Conservation (phyloP, 345 rosid genomes). For the Capsella bursapastoris region DNA sequence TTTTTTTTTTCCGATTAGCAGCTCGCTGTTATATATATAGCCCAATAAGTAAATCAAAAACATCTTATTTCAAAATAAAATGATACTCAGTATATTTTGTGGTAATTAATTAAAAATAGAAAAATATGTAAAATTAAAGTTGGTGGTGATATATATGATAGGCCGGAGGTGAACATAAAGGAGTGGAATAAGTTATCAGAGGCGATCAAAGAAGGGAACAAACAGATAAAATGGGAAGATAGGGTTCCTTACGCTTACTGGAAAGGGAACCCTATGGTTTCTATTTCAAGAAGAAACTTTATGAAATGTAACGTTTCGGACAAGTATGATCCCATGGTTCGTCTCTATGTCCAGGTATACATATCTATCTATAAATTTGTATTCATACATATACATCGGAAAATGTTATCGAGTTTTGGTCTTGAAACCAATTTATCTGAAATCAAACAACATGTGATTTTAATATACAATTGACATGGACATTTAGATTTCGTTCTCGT, state of each 20-base stretch:
- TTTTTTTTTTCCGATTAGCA: background rate
- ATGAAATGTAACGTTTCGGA: constrained; percentile 55
- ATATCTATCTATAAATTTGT: background rate
- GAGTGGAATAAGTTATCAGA: constrained; percentile 57
- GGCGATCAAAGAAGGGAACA: constrained; percentile 54
- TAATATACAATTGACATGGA: background rate
- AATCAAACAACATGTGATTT: background rate
- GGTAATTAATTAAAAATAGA: background rate
- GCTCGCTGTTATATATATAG: background rate
- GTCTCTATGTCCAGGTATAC: constrained; percentile 49
- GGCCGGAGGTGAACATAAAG: constrained; percentile 69
- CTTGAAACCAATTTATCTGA: background rate
- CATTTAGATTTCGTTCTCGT: background rate
- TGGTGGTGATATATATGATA: background rate
- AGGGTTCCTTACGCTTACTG: constrained; percentile 69
- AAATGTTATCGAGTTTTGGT: background rate
- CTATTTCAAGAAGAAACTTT: constrained; percentile 48
- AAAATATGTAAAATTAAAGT: background rate
- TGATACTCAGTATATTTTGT: no score
- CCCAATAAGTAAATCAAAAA: background rate
- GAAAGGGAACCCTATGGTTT: constrained; percentile 65
- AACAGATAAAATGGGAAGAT: constrained; percentile 59
- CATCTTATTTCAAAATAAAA: no score
- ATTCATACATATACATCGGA: background rate
- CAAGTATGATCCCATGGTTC: constrained; percentile 51